Percentiles rank a stretch among this genome's conserved stretches.
phyloP scores from a whole-genome alignment of 2,329 filamentous ascomycete species.

The Neonectria magnoliae region DNA sequence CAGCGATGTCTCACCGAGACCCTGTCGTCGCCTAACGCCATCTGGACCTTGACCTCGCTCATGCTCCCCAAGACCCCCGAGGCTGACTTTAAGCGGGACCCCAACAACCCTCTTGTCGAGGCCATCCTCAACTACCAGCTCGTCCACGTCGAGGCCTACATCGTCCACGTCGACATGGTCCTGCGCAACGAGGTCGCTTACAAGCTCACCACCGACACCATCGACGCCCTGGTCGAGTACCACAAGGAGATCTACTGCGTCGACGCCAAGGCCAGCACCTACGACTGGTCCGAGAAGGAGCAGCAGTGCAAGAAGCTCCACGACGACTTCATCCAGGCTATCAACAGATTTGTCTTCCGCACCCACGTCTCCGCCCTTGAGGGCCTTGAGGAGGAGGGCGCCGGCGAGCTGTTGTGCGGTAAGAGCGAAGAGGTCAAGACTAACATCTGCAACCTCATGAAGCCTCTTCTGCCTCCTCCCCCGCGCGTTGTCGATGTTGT shows the following conservation, averaged over 20 bases:
- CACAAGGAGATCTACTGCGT: conserved; percentile 96
- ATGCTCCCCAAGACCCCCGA: conserved; percentile 93
- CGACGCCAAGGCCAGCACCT: conserved; percentile 87
- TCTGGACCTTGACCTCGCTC: conserved; percentile 93
- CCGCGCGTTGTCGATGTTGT: conserved; percentile 91
- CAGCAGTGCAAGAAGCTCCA: conserved; percentile 96
- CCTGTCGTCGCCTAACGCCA: conserved; percentile 86
- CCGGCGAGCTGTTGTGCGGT: conserved; percentile 90
- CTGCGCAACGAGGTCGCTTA: conserved; percentile 96
- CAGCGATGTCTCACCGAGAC: conserved; percentile 95
- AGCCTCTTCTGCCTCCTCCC: conserved; percentile 85
- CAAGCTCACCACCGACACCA: conserved; percentile 95
- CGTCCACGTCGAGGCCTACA: conserved; percentile 94
- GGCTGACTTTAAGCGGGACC: conserved; percentile 81
- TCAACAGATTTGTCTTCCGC: conserved; percentile 97
- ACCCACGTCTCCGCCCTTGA: conserved; percentile 90
- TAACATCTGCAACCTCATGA: conserved; percentile 84
- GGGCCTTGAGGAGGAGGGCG: conserved; percentile 95
- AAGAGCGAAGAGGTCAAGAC: conserved; percentile 94
- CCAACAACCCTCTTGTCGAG: conserved; percentile 68
- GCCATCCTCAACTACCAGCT: conserved; percentile 93
- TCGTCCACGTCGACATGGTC: conserved; percentile 99
- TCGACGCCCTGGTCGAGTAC: conserved; percentile 91
- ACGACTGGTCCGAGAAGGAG: conserved; percentile 97
- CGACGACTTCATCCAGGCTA: conserved; percentile 93